Percentiles rank a stretch among this genome's conserved stretches.
These are phyloP conservation scores for Salinomyces thailandicus DNA, from an alignment of 2,329 filamentous ascomycete genomes.

Conservation along the genomic window DNA sequence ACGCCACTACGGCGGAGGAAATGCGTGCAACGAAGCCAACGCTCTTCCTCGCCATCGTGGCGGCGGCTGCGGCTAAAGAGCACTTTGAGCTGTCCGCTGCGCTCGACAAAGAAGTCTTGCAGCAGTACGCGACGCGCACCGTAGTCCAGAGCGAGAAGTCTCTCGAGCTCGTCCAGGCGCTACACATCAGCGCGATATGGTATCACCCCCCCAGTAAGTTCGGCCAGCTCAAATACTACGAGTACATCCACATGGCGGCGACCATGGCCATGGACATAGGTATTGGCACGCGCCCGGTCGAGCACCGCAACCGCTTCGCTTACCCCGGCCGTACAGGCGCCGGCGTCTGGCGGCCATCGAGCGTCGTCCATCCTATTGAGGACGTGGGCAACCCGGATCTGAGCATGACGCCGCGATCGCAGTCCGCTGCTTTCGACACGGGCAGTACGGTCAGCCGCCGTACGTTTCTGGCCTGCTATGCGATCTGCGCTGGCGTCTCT, in stretches of 20 bases:
- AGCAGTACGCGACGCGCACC: conserved; percentile 38
- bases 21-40: conserved; percentile 51
- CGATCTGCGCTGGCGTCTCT: conserved; percentile 48
- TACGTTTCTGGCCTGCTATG: conserved; percentile 51
- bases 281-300: conserved; percentile 15
- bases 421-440: conserved; percentile 34
- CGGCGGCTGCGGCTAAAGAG: conserved; percentile 50
- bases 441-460: conserved; percentile 46
- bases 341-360: conserved; percentile 1
- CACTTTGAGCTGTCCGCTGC: conserved; percentile 34
- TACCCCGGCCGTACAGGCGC: conserved; percentile 4
- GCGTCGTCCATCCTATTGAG: conserved; percentile 15
- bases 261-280: conserved; percentile 41
- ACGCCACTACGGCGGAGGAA: conserved; percentile 43
- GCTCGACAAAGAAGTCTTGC: conserved; percentile 40
- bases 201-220: conserved; percentile 41
- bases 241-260: conserved; percentile 43
- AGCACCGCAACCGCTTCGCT: conserved; percentile 8
- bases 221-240: conserved; percentile 37
- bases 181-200: conserved; percentile 40
- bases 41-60: conserved; percentile 61
- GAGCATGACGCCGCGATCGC: conserved; percentile 14
- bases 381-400: conserved; percentile 19
- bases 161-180: conserved; percentile 41
- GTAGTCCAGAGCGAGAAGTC: conserved; percentile 42